These are phyloP conservation scores for Talaromyces islandicus DNA, from an alignment of 2,329 filamentous ascomycete genomes.

Conservation along the genomic window DNA sequence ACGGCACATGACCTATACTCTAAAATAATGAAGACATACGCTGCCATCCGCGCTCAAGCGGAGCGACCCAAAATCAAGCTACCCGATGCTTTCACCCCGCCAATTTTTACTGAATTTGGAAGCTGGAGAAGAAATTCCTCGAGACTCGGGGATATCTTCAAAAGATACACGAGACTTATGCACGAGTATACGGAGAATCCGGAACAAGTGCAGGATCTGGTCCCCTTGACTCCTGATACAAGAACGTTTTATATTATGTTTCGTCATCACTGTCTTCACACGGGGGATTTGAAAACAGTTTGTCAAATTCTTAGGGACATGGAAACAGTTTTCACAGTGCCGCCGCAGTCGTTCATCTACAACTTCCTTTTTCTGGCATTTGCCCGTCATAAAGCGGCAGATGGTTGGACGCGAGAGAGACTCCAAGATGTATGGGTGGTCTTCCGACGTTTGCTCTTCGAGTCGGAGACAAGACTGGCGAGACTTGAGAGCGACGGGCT, in stretches of 20 bases:
- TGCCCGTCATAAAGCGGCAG: conserved; percentile 56
- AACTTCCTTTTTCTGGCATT: conserved; percentile 81
- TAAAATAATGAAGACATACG: conserved; percentile 67
- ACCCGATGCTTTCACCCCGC: conserved; percentile 15
- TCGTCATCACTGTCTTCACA: conserved; percentile 61
- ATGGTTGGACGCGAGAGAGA: conserved; percentile 66
- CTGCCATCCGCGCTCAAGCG: neutral
- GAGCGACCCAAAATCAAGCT: conserved; percentile 4
- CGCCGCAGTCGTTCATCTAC: conserved; percentile 70
- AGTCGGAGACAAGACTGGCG: conserved; percentile 25
- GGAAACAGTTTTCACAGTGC: conserved; percentile 58
- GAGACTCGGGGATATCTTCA: conserved; percentile 46
- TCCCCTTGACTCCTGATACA: conserved; percentile 66
- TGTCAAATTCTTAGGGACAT: conserved; percentile 73
- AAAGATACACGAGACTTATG: conserved; percentile 29
- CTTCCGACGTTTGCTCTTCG: conserved; percentile 46
- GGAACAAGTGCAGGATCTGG: conserved; percentile 58
- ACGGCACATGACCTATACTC: conserved; percentile 76
- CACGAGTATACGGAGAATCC: neutral
- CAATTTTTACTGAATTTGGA: conserved; percentile 27
- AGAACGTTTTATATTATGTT: conserved; percentile 76
- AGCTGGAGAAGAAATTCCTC: conserved; percentile 29
- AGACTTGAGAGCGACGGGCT: conserved; percentile 9
- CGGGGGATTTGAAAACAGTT: conserved; percentile 68
- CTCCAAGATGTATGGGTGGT: conserved; percentile 63